Evolutionary conservation across 2,329 filamentous ascomycete genomes (phyloP), one percentile per base, ranked within the genome.

Genomic region (Didymella keratinophila): DNA sequence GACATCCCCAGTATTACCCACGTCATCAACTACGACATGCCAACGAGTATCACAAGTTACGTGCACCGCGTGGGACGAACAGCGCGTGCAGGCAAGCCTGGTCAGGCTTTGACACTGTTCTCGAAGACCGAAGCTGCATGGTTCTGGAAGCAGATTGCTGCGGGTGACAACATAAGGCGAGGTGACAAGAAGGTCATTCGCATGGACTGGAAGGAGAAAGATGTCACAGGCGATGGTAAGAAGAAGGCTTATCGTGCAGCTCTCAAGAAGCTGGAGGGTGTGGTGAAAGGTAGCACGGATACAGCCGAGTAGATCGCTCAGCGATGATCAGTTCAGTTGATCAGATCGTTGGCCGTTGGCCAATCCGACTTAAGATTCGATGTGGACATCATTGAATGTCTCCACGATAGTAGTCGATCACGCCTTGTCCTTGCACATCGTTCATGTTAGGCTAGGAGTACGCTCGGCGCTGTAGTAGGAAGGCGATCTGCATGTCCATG

Each of bases 21-120:
- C 71, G 92, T 98, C 45, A 82, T 98, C 77, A 97, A 97, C 79
- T 98, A 98, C 80, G 94, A 97, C 74, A 84, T 97, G 50, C 94
- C 94, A 0, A 84, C 87, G 4, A 93, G 89, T 70, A 81, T 93
- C 32, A 90, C 89, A 6, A 89, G 88, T 23, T 98, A 98, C 69
- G 88, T 98, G 4, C 95, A 98, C 75, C 89, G 95, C 39, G 92
- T 97, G 1, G 94, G 95, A 36, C 87, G 95, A 56, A 97, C 94
- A 0, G 94, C 94, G 0, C 85, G 93, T 73, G 95, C 92, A 0
- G 92, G 90, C 1, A 86, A 87, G 53, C 66, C 79, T 1, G 94
- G 94, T 1, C 83, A 87, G 46, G 92, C 94, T 0, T 97, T 93
- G 91, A 97, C 93, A 0, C 79, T 99, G 12, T 88, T 96, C 47